These are phyloP conservation scores for Lepraria neglecta DNA, from an alignment of 495 filamentous ascomycete species.

Conservation along the genomic window DNA sequence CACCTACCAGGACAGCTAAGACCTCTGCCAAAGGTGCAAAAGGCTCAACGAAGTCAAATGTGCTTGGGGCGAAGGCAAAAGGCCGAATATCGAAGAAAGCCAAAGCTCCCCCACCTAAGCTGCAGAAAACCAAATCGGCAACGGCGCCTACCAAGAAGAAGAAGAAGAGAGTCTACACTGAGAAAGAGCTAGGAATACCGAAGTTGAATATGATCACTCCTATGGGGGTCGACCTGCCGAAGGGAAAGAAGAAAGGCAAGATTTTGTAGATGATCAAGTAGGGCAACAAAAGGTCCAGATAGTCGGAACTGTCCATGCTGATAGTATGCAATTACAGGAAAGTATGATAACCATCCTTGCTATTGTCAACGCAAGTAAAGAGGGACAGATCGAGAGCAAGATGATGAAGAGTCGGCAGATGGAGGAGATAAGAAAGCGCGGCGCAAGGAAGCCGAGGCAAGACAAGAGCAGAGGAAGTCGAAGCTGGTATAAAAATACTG, in stretches of 20 bases:
- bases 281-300: too few relatives aligned
- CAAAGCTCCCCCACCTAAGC: slow-evolving; percentile 26
- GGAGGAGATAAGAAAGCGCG: slow-evolving; percentile 89
- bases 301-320: background rate
- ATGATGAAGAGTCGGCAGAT: slow-evolving; percentile 90
- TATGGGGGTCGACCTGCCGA: slow-evolving; percentile 78
- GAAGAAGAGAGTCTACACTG: slow-evolving; percentile 72
- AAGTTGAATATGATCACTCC: slow-evolving; percentile 87
- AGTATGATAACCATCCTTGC: slow-evolving; percentile 92
- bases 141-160: slow-evolving; percentile 53
- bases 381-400: slow-evolving; percentile 93
- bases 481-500: slow-evolving; percentile 53
- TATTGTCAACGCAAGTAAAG: slow-evolving; percentile 91
- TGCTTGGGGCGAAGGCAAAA: slow-evolving; percentile 18
- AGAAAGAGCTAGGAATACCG: slow-evolving; percentile 79
- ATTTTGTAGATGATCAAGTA: slow-evolving; percentile 92
- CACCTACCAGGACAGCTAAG: slow-evolving; percentile 21
- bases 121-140: slow-evolving; percentile 31
- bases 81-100: slow-evolving; percentile 21
- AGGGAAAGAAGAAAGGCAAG: slow-evolving; percentile 97
- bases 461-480: slow-evolving; percentile 63
- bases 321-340: slow-evolving; percentile 49
- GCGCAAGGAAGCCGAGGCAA: slow-evolving; percentile 71
- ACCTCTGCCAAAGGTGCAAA: slow-evolving; percentile 15
- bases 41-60: background rate